Evolutionary conservation across 352 stramenopile species (phyloP).

Genomic region (Pythium monospermum): DNA sequence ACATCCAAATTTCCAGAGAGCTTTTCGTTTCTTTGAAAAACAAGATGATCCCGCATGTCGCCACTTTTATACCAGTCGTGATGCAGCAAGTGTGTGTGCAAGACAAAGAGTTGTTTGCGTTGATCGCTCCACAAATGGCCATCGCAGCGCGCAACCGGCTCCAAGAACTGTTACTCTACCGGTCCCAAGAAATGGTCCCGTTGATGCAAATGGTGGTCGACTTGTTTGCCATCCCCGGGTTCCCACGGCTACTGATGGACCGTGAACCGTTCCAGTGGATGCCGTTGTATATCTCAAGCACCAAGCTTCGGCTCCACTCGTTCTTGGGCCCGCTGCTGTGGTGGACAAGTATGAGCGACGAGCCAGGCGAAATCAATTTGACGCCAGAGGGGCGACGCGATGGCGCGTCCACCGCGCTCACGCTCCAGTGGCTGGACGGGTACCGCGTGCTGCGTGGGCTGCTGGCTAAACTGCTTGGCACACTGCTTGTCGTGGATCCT

Average conservation of each 20-base stretch:
- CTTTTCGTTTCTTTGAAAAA: slow-evolving; percentile 11
- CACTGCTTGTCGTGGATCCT: slow-evolving; percentile 23
- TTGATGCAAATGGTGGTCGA: slow-evolving; percentile 40
- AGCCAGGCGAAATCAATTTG: slow-evolving; percentile 42
- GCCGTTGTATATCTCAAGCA: slow-evolving; percentile 37
- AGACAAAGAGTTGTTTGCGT: slow-evolving; percentile 9
- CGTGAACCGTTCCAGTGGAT: slow-evolving; percentile 25
- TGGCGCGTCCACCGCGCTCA: slow-evolving; percentile 25
- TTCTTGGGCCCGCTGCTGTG: slow-evolving; percentile 64
- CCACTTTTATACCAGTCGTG: slow-evolving; percentile 41
- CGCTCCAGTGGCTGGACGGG: slow-evolving; percentile 45
- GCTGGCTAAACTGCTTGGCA: slow-evolving; percentile 27
- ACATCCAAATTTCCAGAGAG: slow-evolving; percentile 5
- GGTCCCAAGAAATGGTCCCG: slow-evolving; percentile 33
- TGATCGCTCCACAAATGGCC: slow-evolving; percentile 32
- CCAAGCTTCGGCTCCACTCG: slow-evolving; percentile 28
- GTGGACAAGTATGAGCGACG: slow-evolving; percentile 60
- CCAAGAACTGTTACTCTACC: slow-evolving; percentile 49
- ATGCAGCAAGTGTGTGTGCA: slow-evolving; percentile 20
- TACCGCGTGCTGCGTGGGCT: slow-evolving; percentile 29
- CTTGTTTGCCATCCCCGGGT: slow-evolving; percentile 31
- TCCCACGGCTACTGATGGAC: slow-evolving; percentile 31
- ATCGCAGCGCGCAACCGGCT: slow-evolving; percentile 44
- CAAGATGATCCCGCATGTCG: no score
- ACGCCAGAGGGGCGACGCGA: slow-evolving; percentile 21